Evolutionary conservation across 768 basidiomycete genomes (phyloP).

Genomic region (Leccinum boreale): DNA sequence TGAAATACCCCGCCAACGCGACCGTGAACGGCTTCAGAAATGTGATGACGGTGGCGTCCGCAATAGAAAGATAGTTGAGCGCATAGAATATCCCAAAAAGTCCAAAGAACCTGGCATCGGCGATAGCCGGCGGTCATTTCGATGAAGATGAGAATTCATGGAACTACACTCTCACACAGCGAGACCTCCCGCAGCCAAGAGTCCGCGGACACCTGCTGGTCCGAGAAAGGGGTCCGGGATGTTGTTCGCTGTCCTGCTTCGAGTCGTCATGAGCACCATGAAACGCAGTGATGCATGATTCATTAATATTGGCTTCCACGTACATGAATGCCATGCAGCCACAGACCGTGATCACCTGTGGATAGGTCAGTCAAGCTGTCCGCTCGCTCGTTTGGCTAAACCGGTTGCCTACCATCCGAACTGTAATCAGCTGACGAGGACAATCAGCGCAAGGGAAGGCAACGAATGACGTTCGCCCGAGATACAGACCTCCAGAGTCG

Average conservation of each 20-base stretch:
- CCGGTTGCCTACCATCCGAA: conserved; percentile 52
- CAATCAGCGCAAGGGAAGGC: background rate
- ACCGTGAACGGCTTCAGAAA: conserved; percentile 72
- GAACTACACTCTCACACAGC: conserved; percentile 47
- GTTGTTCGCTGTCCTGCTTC: conserved; percentile 36
- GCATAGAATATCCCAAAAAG: conserved; percentile 72
- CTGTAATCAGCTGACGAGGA: conserved; percentile 43
- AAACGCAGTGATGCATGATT: conserved; percentile 49
- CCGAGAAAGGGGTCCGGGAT: conserved; percentile 63
- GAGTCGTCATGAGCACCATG: background rate
- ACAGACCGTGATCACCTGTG: conserved; percentile 49
- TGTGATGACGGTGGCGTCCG: conserved; percentile 73
- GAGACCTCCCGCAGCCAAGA: conserved; percentile 58
- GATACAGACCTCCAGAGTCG: conserved; percentile 49
- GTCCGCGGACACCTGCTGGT: conserved; percentile 60
- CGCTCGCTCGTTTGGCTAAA: background rate
- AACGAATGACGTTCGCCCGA: background rate
- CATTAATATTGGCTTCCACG: conserved; percentile 25
- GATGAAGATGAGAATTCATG: conserved; percentile 49
- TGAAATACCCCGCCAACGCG: conserved; percentile 56
- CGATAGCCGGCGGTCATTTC: background rate
- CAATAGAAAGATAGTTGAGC: conserved; percentile 69
- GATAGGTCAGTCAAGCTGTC: background rate
- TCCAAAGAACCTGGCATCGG: conserved; percentile 58
- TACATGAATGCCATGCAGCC: conserved; percentile 54